Evolutionary conservation across 1,284 basidiomycete species (phyloP).

Genomic region (Leccinum glutinopallens): DNA sequence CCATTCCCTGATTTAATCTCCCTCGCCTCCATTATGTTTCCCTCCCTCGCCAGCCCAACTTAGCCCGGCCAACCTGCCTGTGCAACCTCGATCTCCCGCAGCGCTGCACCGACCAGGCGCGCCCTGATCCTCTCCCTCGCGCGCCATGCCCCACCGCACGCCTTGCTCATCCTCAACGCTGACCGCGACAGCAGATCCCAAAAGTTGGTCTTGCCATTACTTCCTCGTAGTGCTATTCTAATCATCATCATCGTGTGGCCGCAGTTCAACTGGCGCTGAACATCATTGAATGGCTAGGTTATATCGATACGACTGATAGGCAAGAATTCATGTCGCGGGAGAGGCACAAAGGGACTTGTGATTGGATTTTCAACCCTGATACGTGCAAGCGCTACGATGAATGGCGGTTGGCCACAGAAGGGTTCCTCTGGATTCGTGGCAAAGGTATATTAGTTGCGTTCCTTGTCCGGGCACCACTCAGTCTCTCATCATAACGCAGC

Average conservation of each 20-base stretch:
- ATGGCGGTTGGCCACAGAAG: conserved; percentile 24
- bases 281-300: conserved; percentile 30
- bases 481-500: conserved; percentile 21
- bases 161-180: too few relatives aligned
- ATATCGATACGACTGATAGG: conserved; percentile 28
- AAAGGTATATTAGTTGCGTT: conserved; percentile 16
- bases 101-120: too few relatives aligned
- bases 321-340: conserved; percentile 32
- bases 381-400: conserved; percentile 28
- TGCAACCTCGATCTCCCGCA: too few relatives aligned
- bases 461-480: not conserved
- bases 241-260: conserved; percentile 1
- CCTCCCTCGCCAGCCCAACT: too few relatives aligned
- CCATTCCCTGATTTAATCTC: too few relatives aligned
- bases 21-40: too few relatives aligned
- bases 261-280: conserved; percentile 28
- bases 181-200: conserved; percentile 21
- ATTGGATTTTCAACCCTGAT: conserved; percentile 27
- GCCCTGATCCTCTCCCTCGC: too few relatives aligned
- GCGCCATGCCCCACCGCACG: too few relatives aligned
- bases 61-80: too few relatives aligned
- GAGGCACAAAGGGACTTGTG: conserved; percentile 28
- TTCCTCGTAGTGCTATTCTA: conserved; percentile 6
- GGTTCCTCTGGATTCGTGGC: conserved; percentile 33
- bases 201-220: conserved; percentile 20